Evolutionary conservation across 495 filamentous ascomycete genomes (phyloP).

Genomic region (Bryoglossum gracile): DNA sequence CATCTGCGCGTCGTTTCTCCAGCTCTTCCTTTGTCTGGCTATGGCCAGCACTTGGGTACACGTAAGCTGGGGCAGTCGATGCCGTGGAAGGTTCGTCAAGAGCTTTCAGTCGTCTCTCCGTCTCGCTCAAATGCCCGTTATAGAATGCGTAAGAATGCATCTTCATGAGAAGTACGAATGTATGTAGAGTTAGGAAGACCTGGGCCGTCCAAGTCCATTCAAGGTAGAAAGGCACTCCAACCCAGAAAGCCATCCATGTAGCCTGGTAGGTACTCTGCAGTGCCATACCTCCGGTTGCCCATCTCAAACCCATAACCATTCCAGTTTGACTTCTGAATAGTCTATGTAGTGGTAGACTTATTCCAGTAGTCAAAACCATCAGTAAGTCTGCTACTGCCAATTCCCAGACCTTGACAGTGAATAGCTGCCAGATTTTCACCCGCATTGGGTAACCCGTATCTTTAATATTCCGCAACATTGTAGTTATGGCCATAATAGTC

Average conservation of each 20-base stretch:
- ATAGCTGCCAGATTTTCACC: slow-evolving; percentile 76
- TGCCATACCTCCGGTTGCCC: slow-evolving; percentile 67
- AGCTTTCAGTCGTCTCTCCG: slow-evolving; percentile 64
- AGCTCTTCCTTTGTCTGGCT: slow-evolving; percentile 21
- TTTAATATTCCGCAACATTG: slow-evolving; percentile 83
- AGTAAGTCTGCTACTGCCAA: slow-evolving; percentile 72
- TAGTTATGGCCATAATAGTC: slow-evolving; percentile 94
- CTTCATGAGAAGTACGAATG: slow-evolving; percentile 91
- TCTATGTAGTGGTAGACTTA: slow-evolving; percentile 68
- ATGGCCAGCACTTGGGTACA: slow-evolving; percentile 63
- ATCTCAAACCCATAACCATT: slow-evolving; percentile 52
- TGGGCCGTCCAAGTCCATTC: slow-evolving; percentile 91
- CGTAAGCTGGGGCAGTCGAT: slow-evolving; percentile 60
- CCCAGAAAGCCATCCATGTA: slow-evolving; percentile 76
- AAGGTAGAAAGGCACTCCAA: slow-evolving; percentile 79
- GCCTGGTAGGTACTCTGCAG: slow-evolving; percentile 78
- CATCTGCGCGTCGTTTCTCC: slow-evolving; percentile 28
- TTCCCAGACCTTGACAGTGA: slow-evolving; percentile 82
- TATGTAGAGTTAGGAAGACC: slow-evolving; percentile 88
- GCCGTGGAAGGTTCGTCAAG: slow-evolving; percentile 72
- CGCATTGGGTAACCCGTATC: slow-evolving; percentile 83
- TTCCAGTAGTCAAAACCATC: slow-evolving; percentile 71
- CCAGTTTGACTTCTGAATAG: slow-evolving; percentile 48
- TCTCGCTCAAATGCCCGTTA: slow-evolving; percentile 89
- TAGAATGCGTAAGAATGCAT: slow-evolving; percentile 98